Conservation (phyloP, 78 protist species). For the Chrysochromulina tobinii region DNA sequence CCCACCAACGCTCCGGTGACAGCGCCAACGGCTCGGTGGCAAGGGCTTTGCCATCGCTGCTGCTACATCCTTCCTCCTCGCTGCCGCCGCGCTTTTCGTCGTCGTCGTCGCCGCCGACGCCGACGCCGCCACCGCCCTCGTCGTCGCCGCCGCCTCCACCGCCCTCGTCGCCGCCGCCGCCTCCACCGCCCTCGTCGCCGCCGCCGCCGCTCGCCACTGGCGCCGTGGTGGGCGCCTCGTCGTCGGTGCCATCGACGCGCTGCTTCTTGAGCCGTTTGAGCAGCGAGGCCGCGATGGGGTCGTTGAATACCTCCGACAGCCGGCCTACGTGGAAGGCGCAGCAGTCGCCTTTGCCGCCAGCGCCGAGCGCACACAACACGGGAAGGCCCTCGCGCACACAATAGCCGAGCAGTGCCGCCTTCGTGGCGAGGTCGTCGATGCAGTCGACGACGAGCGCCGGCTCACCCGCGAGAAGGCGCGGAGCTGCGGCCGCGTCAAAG, state of each 20-base stretch:
- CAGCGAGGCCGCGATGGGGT: background rate
- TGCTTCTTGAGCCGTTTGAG: background rate
- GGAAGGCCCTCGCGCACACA: slow-evolving; percentile 45
- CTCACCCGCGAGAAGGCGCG: background rate
- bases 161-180: too few relatives aligned
- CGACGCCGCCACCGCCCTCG: too few relatives aligned
- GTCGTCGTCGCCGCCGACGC: too few relatives aligned
- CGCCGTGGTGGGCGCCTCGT: too few relatives aligned
- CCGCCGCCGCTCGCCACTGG: too few relatives aligned
- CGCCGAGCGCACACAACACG: slow-evolving; percentile 72
- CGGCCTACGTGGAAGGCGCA: background rate
- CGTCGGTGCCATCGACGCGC: too few relatives aligned
- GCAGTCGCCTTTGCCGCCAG: slow-evolving; percentile 63
- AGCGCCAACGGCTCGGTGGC: too few relatives aligned
- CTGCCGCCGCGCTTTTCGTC: too few relatives aligned
- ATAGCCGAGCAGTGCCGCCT: slow-evolving; percentile 36
- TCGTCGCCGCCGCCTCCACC: too few relatives aligned
- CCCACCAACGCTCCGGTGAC: background rate
- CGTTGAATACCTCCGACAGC: background rate
- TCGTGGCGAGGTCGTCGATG: background rate
- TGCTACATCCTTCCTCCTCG: too few relatives aligned
- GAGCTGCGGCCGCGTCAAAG: background rate
- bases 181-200: too few relatives aligned
- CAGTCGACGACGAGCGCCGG: background rate
- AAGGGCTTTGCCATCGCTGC: too few relatives aligned